These are phyloP conservation scores for Rhizopogon vulgaris DNA, from an alignment of 768 basidiomycete species.

Conservation along the genomic window DNA sequence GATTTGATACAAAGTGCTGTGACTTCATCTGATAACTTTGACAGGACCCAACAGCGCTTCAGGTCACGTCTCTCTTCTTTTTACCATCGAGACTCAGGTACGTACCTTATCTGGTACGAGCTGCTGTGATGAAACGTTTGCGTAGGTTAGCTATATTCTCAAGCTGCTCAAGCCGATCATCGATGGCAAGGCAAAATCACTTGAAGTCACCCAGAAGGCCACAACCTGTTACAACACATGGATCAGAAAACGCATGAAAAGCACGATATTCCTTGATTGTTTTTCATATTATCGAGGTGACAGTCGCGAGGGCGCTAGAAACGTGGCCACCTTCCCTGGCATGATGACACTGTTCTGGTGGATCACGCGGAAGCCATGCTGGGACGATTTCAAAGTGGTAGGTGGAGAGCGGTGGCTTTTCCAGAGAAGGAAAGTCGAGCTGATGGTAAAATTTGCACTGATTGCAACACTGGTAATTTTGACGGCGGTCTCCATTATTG, in stretches of 20 bases:
- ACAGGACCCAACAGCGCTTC: slow-evolving; percentile 51
- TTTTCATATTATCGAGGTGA: slow-evolving; percentile 44
- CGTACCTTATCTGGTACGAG: slow-evolving; percentile 4
- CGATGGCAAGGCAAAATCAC: slow-evolving; percentile 39
- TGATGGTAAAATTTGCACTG: slow-evolving; percentile 16
- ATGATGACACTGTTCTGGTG: slow-evolving; percentile 48
- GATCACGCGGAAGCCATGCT: slow-evolving; percentile 36
- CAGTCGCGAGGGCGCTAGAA: slow-evolving; percentile 27
- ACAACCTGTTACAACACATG: slow-evolving; percentile 46
- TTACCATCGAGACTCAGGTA: slow-evolving; percentile 52
- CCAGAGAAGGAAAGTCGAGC: slow-evolving; percentile 18
- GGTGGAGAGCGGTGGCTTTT: slow-evolving; percentile 32
- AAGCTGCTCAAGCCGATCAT: slow-evolving; percentile 49
- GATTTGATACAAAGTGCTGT: not conserved
- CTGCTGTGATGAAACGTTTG: not conserved
- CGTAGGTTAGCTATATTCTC: slow-evolving; percentile 43
- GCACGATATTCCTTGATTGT: slow-evolving; percentile 50
- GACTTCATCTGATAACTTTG: not conserved
- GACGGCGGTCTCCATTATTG: not conserved
- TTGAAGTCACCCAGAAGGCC: slow-evolving; percentile 42
- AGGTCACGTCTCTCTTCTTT: slow-evolving; percentile 55
- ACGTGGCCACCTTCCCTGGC: slow-evolving; percentile 48
- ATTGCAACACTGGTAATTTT: slow-evolving; percentile 18
- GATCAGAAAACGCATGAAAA: slow-evolving; percentile 41
- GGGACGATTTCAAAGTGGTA: slow-evolving; percentile 36